A percentile compares a stretch with the other conserved stretches of the same genome.
These are phyloP conservation scores for Ophiocordyceps camponoti-saundersi DNA, from an alignment of 2,329 filamentous ascomycete genomes.

Conservation along the genomic window DNA sequence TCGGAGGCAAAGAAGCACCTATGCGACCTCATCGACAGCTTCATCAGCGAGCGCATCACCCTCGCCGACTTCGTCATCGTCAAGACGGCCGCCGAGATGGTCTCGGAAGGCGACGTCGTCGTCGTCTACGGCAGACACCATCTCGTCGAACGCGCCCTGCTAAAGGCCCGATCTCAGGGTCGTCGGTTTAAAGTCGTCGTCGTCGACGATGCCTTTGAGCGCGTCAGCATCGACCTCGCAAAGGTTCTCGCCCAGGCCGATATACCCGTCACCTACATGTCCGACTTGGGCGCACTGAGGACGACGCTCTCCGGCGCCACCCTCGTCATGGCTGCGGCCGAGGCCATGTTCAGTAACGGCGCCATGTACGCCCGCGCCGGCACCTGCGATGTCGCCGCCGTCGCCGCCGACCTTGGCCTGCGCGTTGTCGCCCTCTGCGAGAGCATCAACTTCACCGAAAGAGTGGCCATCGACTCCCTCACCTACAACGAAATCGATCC, in stretches of 20 bases:
- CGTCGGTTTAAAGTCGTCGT: conserved; percentile 71
- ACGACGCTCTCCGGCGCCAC: conserved; percentile 51
- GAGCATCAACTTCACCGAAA: conserved; percentile 79
- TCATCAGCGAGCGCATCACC: conserved; percentile 79
- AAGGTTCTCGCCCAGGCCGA: conserved; percentile 50
- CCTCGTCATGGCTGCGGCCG: conserved; percentile 74
- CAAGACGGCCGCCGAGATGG: conserved; percentile 55
- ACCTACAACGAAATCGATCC: conserved; percentile 84
- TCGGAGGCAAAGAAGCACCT: conserved; percentile 65
- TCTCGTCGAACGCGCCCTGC: conserved; percentile 68
- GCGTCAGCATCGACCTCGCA: conserved; percentile 41
- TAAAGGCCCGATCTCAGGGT: conserved; percentile 52
- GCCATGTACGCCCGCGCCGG: conserved; percentile 76
- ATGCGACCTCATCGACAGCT: conserved; percentile 67
- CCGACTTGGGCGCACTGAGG: conserved; percentile 58
- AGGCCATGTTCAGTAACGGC: conserved; percentile 92
- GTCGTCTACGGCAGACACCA: conserved; percentile 77
- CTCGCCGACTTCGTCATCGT: conserved; percentile 78
- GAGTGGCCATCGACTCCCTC: conserved; percentile 80
- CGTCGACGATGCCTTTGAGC: conserved; percentile 51
- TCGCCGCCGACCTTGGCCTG: conserved; percentile 57
- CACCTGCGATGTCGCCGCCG: conserved; percentile 73
- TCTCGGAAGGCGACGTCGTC: conserved; percentile 64
- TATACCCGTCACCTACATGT: conserved; percentile 63
- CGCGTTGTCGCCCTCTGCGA: conserved; percentile 85